Evolutionary conservation across 2,329 filamentous ascomycete species (phyloP).

Genomic region (Capronia coronata): DNA sequence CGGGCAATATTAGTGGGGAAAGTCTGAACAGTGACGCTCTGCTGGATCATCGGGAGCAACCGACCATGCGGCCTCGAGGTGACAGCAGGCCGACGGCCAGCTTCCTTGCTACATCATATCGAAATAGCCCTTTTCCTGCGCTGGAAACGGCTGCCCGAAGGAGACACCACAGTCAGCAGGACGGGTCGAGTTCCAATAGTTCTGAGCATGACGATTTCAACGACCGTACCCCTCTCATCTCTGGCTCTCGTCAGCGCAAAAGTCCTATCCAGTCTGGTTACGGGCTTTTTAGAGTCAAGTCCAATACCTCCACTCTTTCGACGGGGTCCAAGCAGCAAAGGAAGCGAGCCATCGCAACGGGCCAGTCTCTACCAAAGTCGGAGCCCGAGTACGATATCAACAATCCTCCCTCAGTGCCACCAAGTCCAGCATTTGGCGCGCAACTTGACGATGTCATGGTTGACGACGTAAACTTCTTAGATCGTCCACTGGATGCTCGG

Average conservation of each 20-base stretch:
- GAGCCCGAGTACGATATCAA: slow-evolving; percentile 53
- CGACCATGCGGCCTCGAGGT: slow-evolving; percentile 58
- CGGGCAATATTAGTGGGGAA: slow-evolving; percentile 64
- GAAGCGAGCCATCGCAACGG: slow-evolving; percentile 10
- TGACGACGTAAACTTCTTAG: slow-evolving; percentile 37
- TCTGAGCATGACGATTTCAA: slow-evolving; percentile 14
- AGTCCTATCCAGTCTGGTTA: slow-evolving; percentile 19
- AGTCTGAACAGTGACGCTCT: slow-evolving; percentile 85
- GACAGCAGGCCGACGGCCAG: slow-evolving; percentile 36
- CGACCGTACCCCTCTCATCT: slow-evolving; percentile 53
- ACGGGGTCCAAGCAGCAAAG: slow-evolving; percentile 16
- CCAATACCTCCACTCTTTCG: slow-evolving; percentile 24
- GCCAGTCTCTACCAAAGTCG: slow-evolving; percentile 22
- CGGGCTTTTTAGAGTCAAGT: slow-evolving; percentile 24
- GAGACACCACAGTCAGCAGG: slow-evolving; percentile 15
- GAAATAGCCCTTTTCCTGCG: slow-evolving; percentile 5
- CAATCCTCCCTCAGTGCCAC: slow-evolving; percentile 58
- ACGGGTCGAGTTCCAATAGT: slow-evolving; percentile 4
- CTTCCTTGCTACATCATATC: slow-evolving; percentile 19
- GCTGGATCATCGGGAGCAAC: slow-evolving; percentile 70
- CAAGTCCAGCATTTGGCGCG: slow-evolving; percentile 50
- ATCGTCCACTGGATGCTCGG: slow-evolving; percentile 35
- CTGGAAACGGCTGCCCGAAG: slow-evolving; percentile 9
- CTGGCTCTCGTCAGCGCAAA: slow-evolving; percentile 28
- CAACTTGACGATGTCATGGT: slow-evolving; percentile 47